phyloP scores from a whole-genome alignment of 306 rosid species.

The Luffa aegyptiaca region DNA sequence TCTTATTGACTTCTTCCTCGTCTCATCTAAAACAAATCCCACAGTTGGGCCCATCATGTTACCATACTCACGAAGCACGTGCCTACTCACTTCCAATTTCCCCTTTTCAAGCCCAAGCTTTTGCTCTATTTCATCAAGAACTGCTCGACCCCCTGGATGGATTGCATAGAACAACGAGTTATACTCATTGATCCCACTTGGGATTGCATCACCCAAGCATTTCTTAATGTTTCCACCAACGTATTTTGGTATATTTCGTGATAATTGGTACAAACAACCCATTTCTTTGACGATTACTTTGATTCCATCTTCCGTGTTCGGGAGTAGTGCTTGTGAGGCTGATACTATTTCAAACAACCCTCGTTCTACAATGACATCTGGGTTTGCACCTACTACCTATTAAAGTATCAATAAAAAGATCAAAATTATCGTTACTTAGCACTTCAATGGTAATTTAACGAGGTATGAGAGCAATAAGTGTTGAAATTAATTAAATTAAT shows the following conservation, averaged over 20 bases:
- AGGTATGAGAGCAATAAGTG: too few species aligned
- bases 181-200: background rate
- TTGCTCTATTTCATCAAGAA: background rate
- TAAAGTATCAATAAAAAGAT: too few species aligned
- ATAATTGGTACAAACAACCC: background rate
- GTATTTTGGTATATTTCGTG: background rate
- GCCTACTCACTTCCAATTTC: background rate
- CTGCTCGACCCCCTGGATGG: background rate
- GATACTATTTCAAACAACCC: constrained; percentile 5
- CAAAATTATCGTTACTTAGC: too few species aligned
- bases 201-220: background rate
- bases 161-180: background rate
- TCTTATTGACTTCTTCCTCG: background rate
- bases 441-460: too few species aligned
- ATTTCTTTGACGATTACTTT: background rate
- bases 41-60: background rate
- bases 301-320: constrained; percentile 3
- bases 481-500: too few species aligned
- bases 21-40: background rate
- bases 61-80: constrained; percentile 1
- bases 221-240: background rate
- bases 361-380: background rate
- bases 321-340: constrained; percentile 12
- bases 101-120: background rate
- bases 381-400: background rate